A percentile compares a stretch with the other conserved stretches of the same genome.
These are phyloP conservation scores for Colletotrichum sp. DNA, from an alignment of 2,329 filamentous ascomycete species.

Conservation along the genomic window DNA sequence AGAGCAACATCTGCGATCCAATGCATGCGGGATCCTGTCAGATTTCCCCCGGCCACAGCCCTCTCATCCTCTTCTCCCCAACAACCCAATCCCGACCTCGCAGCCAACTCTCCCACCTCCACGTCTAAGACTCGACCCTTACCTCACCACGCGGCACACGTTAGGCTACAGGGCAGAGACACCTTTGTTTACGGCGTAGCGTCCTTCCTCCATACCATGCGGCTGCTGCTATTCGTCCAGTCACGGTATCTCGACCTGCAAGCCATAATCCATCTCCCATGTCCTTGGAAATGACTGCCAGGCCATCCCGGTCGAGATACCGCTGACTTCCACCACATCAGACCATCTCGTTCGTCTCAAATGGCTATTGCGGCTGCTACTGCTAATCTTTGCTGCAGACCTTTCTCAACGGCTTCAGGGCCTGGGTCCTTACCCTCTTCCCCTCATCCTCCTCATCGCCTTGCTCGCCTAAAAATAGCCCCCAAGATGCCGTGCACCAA, in stretches of 20 bases:
- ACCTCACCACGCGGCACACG: not conserved
- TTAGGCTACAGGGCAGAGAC: not conserved
- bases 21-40: not conserved
- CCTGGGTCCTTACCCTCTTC: not conserved
- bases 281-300: slow-evolving; percentile 1
- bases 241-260: not conserved
- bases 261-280: slow-evolving; percentile 9
- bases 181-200: not conserved
- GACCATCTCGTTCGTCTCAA: slow-evolving; percentile 15
- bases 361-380: not conserved
- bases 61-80: not conserved
- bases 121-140: not conserved
- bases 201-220: not conserved
- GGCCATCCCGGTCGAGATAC: not conserved
- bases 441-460: not conserved
- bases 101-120: not conserved
- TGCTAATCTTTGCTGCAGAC: not conserved
- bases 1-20: not conserved
- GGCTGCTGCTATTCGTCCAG: not conserved
- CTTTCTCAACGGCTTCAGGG: not conserved
- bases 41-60: not conserved
- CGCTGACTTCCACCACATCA: slow-evolving; percentile 5
- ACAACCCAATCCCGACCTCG: slow-evolving; percentile 16
- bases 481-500: not conserved
- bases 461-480: slow-evolving; percentile 13